Evolutionary conservation across 345 rosid species (phyloP), one percentile per base, ranked within the genome.

Genomic region (Adansonia digitata): DNA sequence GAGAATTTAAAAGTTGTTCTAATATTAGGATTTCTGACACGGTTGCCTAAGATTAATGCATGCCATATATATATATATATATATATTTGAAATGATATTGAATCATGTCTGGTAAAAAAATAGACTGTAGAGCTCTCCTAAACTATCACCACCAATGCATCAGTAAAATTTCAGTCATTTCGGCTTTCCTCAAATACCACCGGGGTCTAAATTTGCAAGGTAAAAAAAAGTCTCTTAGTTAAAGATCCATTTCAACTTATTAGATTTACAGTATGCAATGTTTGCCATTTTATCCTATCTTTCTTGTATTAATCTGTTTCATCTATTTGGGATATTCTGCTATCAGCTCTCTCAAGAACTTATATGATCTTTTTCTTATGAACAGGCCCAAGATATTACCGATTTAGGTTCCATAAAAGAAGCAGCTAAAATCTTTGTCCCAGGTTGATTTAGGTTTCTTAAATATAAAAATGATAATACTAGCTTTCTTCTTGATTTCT

Each of bases 331-430:
- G 39, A 10, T 39, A 64, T 20, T 39, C 20, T 39, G 8, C 49
- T 20, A 39, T 12, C 49, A 11, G 31, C 69, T 64, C 27, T 65
- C 46, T 8, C 2, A 49, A 68, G 46, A 67, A 77, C 81, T 83
- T 17, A 80, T 45, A 6, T 22, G 42, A 43, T 43, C 5, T 31
- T 78, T n/a, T 74, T 46, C n/a, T 65, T 65, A 71, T 73, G 75
- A 69, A 43, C 90, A 94, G 98, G 98, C 98, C 27, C 79, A 88
- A 85, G 97, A 94, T 80, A 82, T 94, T 55, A 78, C 87, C 0
- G 95, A 88, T 68, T 77, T 94, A 73, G 98, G 98, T 78, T 90
- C 98, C 71, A 75, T 94, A 80, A 94, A 86, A 80, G 85, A 86
- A 74, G 97, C 94, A 71, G 88, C 97, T 13, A 90, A 85, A 76